Evolutionary conservation across 2,329 filamentous ascomycete species (phyloP).

Genomic region (Colletotrichum sp.): DNA sequence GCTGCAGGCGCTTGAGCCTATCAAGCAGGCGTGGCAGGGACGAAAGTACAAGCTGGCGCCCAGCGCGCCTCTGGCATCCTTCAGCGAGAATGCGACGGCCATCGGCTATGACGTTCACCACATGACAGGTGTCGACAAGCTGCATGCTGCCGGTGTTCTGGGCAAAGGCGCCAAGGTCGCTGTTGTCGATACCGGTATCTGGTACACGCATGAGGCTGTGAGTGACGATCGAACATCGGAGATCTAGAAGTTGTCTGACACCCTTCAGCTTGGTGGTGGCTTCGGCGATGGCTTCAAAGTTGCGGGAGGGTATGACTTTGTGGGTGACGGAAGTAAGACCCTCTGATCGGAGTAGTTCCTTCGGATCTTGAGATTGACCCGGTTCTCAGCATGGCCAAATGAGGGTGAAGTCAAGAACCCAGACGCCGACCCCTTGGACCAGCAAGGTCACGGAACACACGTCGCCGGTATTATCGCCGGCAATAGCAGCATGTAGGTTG

Average conservation of each 20-base stretch:
- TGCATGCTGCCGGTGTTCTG: constrained; percentile 38
- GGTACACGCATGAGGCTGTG: constrained; percentile 17
- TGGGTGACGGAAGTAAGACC: constrained; percentile 16
- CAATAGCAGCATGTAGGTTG: constrained; percentile 5
- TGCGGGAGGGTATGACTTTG: constrained; percentile 13
- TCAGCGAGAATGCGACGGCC: constrained; percentile 11
- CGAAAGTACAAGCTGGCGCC: neutral
- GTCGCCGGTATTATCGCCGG: constrained; percentile 33
- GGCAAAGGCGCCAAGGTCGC: constrained; percentile 10
- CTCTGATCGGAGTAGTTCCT: constrained; percentile 15
- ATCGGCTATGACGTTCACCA: constrained; percentile 38
- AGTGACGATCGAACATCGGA: neutral
- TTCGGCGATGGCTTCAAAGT: constrained; percentile 15
- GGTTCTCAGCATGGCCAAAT: constrained; percentile 20
- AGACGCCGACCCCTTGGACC: constrained; percentile 39
- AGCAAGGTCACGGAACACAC: constrained; percentile 41
- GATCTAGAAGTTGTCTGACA: neutral
- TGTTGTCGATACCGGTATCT: constrained; percentile 12
- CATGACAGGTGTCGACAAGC: constrained; percentile 43
- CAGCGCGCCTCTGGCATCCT: neutral
- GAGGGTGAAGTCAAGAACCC: constrained; percentile 28
- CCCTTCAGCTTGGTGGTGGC: neutral
- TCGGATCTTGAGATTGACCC: neutral
- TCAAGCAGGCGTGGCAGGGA: constrained; percentile 18
- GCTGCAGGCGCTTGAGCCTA: constrained; percentile 9